Evolutionary conservation across 768 basidiomycete species (phyloP).

Genomic region (Agaricus subrufescens): DNA sequence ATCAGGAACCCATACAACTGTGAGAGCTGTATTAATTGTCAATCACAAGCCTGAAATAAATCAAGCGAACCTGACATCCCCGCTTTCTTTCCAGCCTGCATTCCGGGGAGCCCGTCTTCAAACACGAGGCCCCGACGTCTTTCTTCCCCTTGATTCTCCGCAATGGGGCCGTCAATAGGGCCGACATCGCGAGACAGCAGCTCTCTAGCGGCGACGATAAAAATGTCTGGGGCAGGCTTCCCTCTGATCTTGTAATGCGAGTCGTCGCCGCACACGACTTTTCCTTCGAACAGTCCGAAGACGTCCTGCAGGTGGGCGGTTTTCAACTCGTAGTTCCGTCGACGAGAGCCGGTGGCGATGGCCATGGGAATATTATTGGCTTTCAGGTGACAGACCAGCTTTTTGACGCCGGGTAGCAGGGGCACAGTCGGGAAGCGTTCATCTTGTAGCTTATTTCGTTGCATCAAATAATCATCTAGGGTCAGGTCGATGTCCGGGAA

Average conservation of each 20-base stretch:
- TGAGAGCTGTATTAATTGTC: constrained; percentile 3
- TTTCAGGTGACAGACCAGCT: constrained; percentile 68
- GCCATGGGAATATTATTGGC: constrained; percentile 69
- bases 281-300: constrained; percentile 58
- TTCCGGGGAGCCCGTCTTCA: constrained; percentile 74
- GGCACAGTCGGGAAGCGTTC: constrained; percentile 62
- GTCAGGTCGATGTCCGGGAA: constrained; percentile 71
- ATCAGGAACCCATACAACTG: constrained; percentile 88
- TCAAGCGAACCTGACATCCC: constrained; percentile 72
- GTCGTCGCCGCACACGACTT: constrained; percentile 73
- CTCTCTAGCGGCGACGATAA: constrained; percentile 64
- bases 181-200: constrained; percentile 57
- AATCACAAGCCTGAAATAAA: neutral
- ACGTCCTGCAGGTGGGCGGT: constrained; percentile 54
- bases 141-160: constrained; percentile 36
- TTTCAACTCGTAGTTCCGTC: constrained; percentile 65
- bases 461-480: constrained; percentile 51
- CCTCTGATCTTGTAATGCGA: constrained; percentile 45
- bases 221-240: constrained; percentile 85
- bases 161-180: constrained; percentile 27
- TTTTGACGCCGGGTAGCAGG: constrained; percentile 68
- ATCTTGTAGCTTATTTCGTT: constrained; percentile 57
- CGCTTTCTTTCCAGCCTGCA: constrained; percentile 78
- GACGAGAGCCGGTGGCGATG: constrained; percentile 72
- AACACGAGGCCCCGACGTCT: constrained; percentile 70